A percentile compares a stretch with the other conserved stretches of the same genome.
Evolutionary conservation across 106 monocot genomes (phyloP).

Genomic region (Dioscorea alata): DNA sequence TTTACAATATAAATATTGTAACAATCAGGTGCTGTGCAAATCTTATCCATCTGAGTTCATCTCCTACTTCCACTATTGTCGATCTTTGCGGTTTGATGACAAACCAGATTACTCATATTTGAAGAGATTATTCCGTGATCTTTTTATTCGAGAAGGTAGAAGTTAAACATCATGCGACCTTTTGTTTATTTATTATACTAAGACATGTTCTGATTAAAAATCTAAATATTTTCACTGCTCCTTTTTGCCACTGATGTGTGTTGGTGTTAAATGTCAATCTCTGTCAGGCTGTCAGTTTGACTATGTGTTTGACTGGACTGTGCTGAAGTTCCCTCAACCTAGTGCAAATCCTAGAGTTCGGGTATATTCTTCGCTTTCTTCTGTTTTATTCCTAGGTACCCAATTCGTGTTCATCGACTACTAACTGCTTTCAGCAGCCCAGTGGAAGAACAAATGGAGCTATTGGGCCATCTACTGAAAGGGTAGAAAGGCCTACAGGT

Average conservation of each 20-base stretch:
- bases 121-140: slow-evolving; percentile 28
- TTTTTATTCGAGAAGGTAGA: slow-evolving; percentile 57
- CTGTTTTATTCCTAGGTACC: neutral
- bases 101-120: slow-evolving; percentile 71
- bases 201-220: too few species aligned
- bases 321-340: neutral
- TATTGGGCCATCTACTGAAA: neutral
- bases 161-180: neutral
- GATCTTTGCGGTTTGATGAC: slow-evolving; percentile 68
- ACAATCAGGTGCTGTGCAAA: slow-evolving; percentile 30
- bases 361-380: neutral
- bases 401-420: neutral
- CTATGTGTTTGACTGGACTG: neutral
- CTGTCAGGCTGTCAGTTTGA: neutral
- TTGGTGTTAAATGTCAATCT: neutral
- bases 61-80: slow-evolving; percentile 76
- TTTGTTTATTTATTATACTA: too few species aligned
- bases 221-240: too few species aligned
- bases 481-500: neutral
- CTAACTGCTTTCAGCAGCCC: neutral
- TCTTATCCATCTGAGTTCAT: slow-evolving; percentile 44
- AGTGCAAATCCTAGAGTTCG: neutral
- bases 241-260: too few species aligned
- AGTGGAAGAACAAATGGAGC: slow-evolving; percentile 1
- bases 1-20: neutral